Base-by-base conservation (phyloP, 306 rosid species). In the Carpinus fangiana region DNA sequence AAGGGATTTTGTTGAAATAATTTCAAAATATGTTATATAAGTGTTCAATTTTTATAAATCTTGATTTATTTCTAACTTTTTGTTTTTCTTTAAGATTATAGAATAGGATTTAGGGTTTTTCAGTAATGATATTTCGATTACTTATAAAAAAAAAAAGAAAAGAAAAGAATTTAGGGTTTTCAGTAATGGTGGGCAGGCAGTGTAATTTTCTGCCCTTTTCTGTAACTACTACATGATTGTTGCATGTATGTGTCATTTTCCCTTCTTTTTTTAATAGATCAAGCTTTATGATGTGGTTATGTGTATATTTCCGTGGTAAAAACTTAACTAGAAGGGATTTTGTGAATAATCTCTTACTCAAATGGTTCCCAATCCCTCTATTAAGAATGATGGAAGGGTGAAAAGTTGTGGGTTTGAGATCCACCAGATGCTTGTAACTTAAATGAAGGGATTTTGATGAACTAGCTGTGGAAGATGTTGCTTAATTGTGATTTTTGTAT, bases 191-290 rank as follows among this genome's bases (percentile, higher is more conserved):
- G 52, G 48, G 16, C 41, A 66, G 55, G 26, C 56, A 66, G 31
- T 46, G 36, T 43, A 47, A 38, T 71, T 26, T 72, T 77, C 71
- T 76, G 13, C 17, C 51, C 34, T 66, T 41, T 13, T 72, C 36
- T 34, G 41, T 34, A 23, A 55, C 17, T 43, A 61, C 11, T 28
- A 31, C 67, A 61, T 61, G 38, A 74, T 41, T 55, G 47, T 41
- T 73, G 78, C 73, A 43, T 64, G 72, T 65, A 75, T 48, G 11
- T 11, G 52, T 12, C 52, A 48, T 48, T 78, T 41, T n/a, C 64
- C 34, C n/a, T 53, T 66, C 34, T 31, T 16, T 20, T 28, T 10
- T 65, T 65, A 36, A 14, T 65, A 34, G n/a, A 65, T 65, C 47
- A 16, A 17, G 11, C 70, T 65, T 34, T 17, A 65, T 36, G 47